These are phyloP conservation scores for Lactarius sp. DNA, from an alignment of 768 basidiomycete species.

Conservation along the genomic window DNA sequence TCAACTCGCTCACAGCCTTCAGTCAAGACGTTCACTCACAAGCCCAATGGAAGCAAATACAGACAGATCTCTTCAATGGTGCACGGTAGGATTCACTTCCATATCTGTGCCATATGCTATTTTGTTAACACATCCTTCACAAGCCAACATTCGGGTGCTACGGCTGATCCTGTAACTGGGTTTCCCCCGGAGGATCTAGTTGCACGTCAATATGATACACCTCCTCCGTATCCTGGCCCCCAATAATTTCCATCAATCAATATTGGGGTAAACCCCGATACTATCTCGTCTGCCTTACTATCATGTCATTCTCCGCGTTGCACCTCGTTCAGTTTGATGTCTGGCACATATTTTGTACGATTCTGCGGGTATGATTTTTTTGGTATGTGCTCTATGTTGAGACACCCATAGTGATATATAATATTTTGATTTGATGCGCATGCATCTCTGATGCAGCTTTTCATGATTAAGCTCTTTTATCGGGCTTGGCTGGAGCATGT, in stretches of 20 bases:
- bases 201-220: background rate
- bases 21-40: background rate
- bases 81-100: constrained; percentile 1
- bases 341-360: too few species aligned
- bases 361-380: too few species aligned
- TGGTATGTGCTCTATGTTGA: too few species aligned
- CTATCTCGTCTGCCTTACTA: background rate
- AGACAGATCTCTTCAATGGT: background rate
- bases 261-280: background rate
- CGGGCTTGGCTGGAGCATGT: too few species aligned
- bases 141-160: constrained; percentile 3
- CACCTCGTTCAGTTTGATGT: background rate
- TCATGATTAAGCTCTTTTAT: too few species aligned
- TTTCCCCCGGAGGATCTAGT: background rate
- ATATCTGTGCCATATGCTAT: background rate
- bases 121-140: background rate
- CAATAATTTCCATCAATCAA: background rate
- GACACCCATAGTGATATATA: background rate
- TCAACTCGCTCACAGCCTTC: background rate
- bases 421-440: too few species aligned
- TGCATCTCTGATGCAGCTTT: too few species aligned
- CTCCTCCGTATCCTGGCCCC: background rate
- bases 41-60: background rate
- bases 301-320: background rate
- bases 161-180: background rate